Conservation (phyloP, 2,329 filamentous ascomycete genomes). For the Monilinia aucupariae region DNA sequence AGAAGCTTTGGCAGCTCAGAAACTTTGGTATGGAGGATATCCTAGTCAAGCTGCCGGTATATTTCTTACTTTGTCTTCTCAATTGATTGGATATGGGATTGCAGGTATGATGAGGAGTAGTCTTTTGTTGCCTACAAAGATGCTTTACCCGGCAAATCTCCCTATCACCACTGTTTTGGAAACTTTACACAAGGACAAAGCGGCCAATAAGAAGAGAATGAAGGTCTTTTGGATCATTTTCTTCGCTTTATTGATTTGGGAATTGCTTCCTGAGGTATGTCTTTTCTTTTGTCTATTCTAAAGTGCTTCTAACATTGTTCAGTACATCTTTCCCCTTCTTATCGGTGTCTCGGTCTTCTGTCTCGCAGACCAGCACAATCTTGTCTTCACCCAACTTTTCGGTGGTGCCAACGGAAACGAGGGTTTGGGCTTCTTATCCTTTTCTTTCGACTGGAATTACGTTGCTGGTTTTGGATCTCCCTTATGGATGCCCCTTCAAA, state of each 20-base stretch:
- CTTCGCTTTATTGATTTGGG: constrained; percentile 17
- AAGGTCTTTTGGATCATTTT: constrained; percentile 34
- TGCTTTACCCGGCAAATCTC: constrained; percentile 59
- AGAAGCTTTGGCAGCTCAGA: constrained; percentile 65
- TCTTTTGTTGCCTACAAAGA: constrained; percentile 53
- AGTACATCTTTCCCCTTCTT: constrained; percentile 36
- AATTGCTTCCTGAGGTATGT: constrained; percentile 18
- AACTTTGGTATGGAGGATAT: constrained; percentile 46
- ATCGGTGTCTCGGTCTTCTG: constrained; percentile 49
- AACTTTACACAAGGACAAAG: constrained; percentile 38
- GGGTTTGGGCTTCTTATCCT: constrained; percentile 36
- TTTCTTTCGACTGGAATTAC: constrained; percentile 43
- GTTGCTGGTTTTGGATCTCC: constrained; percentile 31
- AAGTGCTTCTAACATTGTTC: background rate
- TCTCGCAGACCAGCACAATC: constrained; percentile 40
- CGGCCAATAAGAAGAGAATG: constrained; percentile 37
- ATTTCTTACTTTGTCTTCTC: constrained; percentile 54
- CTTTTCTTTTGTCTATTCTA: background rate
- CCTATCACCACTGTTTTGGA: constrained; percentile 41
- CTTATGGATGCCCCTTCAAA: constrained; percentile 34
- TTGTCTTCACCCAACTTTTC: constrained; percentile 45
- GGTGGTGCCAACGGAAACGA: constrained; percentile 45
- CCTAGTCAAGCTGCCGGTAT: constrained; percentile 39
- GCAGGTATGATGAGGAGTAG: constrained; percentile 56
- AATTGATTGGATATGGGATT: constrained; percentile 59